Conservation (phyloP, 78 protist species). For the Dictyostelium firmibasis region DNA sequence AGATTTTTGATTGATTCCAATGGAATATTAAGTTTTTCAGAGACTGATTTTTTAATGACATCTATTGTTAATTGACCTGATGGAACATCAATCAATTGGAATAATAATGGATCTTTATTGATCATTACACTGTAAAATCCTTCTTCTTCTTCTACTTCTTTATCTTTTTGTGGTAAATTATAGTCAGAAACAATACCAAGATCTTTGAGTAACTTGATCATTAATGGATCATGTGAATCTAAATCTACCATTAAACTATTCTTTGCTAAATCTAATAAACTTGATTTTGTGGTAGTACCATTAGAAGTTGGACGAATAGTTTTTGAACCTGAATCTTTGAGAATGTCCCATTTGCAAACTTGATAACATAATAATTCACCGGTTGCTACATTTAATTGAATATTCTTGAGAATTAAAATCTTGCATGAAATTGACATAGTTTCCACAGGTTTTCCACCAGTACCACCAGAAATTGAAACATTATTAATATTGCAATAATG, state of each 20-base stretch:
- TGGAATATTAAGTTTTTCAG: constrained; percentile 9
- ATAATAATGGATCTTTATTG: background rate
- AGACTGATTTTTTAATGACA: background rate
- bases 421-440: background rate
- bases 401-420: background rate
- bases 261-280: constrained; percentile 11
- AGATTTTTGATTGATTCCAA: background rate
- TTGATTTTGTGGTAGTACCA: background rate
- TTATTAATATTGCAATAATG: background rate
- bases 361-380: constrained; percentile 1
- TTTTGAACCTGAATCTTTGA: background rate
- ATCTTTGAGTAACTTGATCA: background rate
- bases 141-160: background rate
- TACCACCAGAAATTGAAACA: constrained; percentile 24
- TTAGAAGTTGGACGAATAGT: background rate
- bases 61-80: background rate
- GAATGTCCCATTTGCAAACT: background rate
- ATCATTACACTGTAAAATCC: background rate
- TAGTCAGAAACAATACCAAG: constrained; percentile 14
- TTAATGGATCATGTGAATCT: constrained; percentile 14
- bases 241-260: constrained; percentile 13
- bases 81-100: background rate
- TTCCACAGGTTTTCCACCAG: constrained; percentile 51
- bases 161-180: background rate
- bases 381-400: background rate